phyloP scores from a whole-genome alignment of 345 rosid species.

The Hypericum androsaemum region DNA sequence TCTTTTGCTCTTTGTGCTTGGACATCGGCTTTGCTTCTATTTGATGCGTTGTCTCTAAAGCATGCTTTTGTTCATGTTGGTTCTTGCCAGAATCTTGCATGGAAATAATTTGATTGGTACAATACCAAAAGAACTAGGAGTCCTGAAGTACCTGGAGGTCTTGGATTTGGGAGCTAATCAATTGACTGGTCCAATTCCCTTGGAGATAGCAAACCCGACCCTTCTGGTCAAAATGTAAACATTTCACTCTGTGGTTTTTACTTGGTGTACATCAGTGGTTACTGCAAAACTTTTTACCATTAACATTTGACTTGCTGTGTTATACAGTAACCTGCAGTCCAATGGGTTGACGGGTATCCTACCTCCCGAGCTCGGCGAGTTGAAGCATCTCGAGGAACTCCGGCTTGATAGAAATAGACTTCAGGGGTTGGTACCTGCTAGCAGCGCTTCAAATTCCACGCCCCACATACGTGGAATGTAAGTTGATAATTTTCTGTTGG shows the following conservation, averaged over 20 bases:
- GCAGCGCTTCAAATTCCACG: too few species aligned
- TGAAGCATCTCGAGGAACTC: neutral
- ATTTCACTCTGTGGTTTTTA: too few species aligned
- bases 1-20: constrained; percentile 1
- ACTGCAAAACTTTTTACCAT: too few species aligned
- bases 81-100: constrained; percentile 54
- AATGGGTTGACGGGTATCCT: neutral
- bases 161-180: constrained; percentile 92
- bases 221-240: constrained; percentile 45
- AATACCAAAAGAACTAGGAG: constrained; percentile 83
- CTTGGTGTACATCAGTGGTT: too few species aligned
- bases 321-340: neutral
- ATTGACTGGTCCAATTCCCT: constrained; percentile 72
- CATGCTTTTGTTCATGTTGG: constrained; percentile 9
- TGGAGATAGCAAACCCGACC: constrained; percentile 63
- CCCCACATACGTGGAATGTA: too few species aligned
- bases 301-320: neutral
- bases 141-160: constrained; percentile 55
- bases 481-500: too few species aligned
- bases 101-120: constrained; percentile 61
- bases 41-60: constrained; percentile 1
- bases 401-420: neutral
- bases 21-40: neutral
- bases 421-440: neutral
- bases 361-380: neutral